These are phyloP conservation scores for Ulvella scutata DNA, from an alignment of 139 green algal genomes.

Conservation along the genomic window DNA sequence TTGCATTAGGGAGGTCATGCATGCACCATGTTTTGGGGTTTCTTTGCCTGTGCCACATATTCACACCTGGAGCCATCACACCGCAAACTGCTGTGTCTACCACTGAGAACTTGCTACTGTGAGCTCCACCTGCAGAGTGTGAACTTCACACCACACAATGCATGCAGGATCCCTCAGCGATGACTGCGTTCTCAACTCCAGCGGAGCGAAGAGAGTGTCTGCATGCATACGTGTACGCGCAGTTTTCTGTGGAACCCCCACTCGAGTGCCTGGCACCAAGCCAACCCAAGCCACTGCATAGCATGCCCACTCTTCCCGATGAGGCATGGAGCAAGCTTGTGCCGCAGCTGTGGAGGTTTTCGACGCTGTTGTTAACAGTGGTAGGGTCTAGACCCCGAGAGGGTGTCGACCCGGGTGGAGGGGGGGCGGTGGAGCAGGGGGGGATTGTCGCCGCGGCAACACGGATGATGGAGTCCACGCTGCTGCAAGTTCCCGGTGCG, in stretches of 20 bases:
- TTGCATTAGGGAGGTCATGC: too few species aligned
- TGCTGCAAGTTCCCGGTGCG: too few species aligned
- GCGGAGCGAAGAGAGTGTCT: not conserved
- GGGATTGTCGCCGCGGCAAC: too few species aligned
- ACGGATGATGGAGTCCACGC: too few species aligned
- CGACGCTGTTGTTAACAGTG: not conserved
- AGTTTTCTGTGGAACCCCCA: not conserved
- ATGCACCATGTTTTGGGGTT: too few species aligned
- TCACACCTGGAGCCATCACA: too few species aligned
- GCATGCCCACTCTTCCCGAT: not conserved
- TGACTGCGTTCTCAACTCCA: not conserved
- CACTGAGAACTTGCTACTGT: too few species aligned
- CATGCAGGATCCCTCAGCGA: not conserved
- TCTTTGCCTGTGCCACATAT: too few species aligned
- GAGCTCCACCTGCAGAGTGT: too few species aligned
- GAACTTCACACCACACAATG: too few species aligned
- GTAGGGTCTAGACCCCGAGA: not conserved
- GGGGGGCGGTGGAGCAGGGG: not conserved
- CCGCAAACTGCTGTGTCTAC: too few species aligned
- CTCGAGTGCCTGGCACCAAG: not conserved
- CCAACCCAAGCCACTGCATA: not conserved
- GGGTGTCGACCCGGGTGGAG: not conserved
- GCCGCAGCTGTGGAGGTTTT: conserved; percentile 1
- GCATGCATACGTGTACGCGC: not conserved
- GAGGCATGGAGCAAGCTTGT: not conserved